Conservation (phyloP, 2,329 filamentous ascomycete species). For the Colletotrichum sp. region DNA sequence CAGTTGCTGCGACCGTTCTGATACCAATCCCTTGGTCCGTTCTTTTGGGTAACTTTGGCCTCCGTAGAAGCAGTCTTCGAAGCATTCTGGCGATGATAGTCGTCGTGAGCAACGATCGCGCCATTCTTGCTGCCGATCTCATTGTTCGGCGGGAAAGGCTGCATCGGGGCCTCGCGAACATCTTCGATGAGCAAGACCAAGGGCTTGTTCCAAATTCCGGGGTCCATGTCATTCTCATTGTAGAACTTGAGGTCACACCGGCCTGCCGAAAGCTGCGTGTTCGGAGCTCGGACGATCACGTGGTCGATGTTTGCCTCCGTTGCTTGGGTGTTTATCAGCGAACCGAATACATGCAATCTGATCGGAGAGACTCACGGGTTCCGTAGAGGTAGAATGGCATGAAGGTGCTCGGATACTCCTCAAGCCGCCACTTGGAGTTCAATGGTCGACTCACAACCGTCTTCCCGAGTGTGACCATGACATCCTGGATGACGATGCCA, state of each 20-base stretch:
- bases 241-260: constrained; percentile 24
- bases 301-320: constrained; percentile 46
- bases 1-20: not conserved
- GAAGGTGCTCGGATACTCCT: constrained; percentile 36
- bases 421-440: constrained; percentile 36
- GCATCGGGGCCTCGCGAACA: constrained; percentile 40
- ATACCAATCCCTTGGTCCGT: not conserved
- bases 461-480: constrained; percentile 26
- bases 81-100: not conserved
- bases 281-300: constrained; percentile 46
- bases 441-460: constrained; percentile 39
- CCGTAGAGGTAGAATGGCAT: constrained; percentile 54
- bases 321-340: not conserved
- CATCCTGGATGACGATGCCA: constrained; percentile 25
- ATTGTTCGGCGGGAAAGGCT: constrained; percentile 37
- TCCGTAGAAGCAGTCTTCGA: not conserved
- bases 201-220: not conserved
- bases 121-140: constrained; percentile 29
- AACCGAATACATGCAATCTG: not conserved
- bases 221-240: not conserved
- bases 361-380: constrained; percentile 16
- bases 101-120: constrained; percentile 23
- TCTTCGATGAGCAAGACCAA: constrained; percentile 36
- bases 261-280: constrained; percentile 38
- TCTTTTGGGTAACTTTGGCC: not conserved